Evolutionary conservation across 2,329 filamentous ascomycete genomes (phyloP), one percentile per base, ranked within the genome.

Genomic region (Aspergillus pseudoviridinutans): DNA sequence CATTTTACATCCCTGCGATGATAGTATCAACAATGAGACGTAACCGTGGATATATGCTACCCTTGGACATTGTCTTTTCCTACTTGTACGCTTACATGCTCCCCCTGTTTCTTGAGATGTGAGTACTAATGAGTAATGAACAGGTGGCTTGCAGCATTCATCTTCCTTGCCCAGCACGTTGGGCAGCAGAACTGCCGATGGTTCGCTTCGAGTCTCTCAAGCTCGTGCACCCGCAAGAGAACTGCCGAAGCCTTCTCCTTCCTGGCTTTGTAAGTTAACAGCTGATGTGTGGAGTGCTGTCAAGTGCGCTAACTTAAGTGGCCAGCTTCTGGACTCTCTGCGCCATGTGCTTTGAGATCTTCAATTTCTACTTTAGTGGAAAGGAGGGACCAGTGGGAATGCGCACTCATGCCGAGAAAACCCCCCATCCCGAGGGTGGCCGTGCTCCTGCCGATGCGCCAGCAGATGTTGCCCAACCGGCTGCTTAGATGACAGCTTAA

Each of bases 31-130:
- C 28, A 20, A 61, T 61, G 56, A 38, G 51, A 41, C 53, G 51
- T 14, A 62, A 62, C 49, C 54, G 56, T n/a, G 56, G 60, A 42
- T 61, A 61, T 49, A 55, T 57, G 56, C 54, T 61, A 50, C 60
- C 60, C n/a, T 20, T 62, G n/a, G 60, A 62, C 28, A 59, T 62
- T 42, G 47, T 61, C 49, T 62, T 62, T 20, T 61, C 60, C 42
- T 51, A 52, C 10, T 41, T 62, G 60, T 62, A 54, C 32, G n/a
- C 42, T 56, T 51, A 42, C 14, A 17, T 7, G 2, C 32, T 17
- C 6, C 14, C 28, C 14, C 14, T 38, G 32, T 38, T 32, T 38
- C 32, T 17, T 6, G 32, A 38, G 32, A 17, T 5, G 32, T 17
- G 14, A 38, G 14, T 38, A 38, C 12, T 38, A 17, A 38, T 17